Conservation (phyloP, 192 early-diverging fungal species). For the Chytriomyces sp. region DNA sequence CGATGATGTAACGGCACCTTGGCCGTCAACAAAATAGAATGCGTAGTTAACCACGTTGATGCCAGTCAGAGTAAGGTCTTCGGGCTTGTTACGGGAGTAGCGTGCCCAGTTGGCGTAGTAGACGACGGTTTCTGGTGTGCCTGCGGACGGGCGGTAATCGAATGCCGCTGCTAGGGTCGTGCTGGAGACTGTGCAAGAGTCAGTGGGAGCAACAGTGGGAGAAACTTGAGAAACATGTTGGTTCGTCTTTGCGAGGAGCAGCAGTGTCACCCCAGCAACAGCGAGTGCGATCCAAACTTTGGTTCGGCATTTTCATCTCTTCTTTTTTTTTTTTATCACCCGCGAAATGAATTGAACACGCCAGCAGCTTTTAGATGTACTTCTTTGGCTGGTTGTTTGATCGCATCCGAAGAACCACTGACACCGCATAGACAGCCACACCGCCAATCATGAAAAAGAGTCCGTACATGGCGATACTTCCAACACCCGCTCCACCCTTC, state of each 20-base stretch:
- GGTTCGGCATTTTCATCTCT: neutral
- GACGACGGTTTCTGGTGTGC: slow-evolving; percentile 16
- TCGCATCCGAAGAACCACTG: slow-evolving; percentile 32
- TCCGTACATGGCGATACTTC: slow-evolving; percentile 14
- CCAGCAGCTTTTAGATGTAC: slow-evolving; percentile 26
- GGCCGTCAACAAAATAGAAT: neutral
- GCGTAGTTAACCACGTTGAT: neutral
- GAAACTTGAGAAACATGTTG: too few relatives aligned
- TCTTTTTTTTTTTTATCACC: neutral
- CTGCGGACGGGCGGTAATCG: too few relatives aligned
- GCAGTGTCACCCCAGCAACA: too few relatives aligned
- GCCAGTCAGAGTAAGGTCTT: neutral
- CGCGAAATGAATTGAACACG: neutral
- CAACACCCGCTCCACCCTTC: neutral
- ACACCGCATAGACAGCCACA: slow-evolving; percentile 34
- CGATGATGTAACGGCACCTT: neutral
- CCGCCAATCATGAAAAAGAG: slow-evolving; percentile 37
- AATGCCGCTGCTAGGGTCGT: too few relatives aligned
- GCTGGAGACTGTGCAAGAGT: too few relatives aligned
- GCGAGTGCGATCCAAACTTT: too few relatives aligned
- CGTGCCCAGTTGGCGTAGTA: slow-evolving; percentile 8
- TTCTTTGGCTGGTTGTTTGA: slow-evolving; percentile 23
- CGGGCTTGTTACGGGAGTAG: slow-evolving; percentile 3
- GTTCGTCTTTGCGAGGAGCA: too few relatives aligned
- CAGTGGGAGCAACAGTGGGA: too few relatives aligned